Conservation (phyloP, 2,329 filamentous ascomycete species). For the Exophiala lecanii-corni region DNA sequence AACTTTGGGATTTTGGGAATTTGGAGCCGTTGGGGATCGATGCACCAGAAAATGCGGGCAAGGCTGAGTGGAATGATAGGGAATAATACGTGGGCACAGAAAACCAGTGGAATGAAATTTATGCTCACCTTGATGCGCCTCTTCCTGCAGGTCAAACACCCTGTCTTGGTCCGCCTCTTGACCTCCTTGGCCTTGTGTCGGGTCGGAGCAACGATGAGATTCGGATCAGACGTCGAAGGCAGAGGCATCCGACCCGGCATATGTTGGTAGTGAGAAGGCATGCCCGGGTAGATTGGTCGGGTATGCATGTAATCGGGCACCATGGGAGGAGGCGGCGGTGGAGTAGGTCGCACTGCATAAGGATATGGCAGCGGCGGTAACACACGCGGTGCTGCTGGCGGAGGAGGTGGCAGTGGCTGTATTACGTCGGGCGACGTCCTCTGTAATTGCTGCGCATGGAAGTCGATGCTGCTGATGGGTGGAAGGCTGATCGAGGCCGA, state of each 20-base stretch:
- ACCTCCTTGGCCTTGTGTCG: constrained; percentile 64
- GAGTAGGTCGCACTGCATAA: constrained; percentile 19
- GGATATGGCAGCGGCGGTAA: constrained; percentile 27
- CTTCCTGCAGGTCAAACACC: constrained; percentile 62
- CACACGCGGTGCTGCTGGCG: constrained; percentile 22
- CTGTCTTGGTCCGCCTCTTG: constrained; percentile 69
- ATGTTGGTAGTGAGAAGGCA: constrained; percentile 21
- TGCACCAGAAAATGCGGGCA: constrained; percentile 4
- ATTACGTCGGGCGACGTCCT: constrained; percentile 23
- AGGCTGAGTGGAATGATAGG: no score
- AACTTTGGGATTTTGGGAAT: constrained; percentile 6
- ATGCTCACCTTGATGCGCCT: constrained; percentile 67
- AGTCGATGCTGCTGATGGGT: constrained; percentile 28
- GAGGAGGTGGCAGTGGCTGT: constrained; percentile 25
- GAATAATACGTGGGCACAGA: no score
- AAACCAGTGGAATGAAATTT: no score
- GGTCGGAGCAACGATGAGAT: constrained; percentile 22
- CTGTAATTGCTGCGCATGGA: constrained; percentile 21
- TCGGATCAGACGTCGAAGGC: constrained; percentile 24
- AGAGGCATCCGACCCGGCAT: constrained; percentile 23
- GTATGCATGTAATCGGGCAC: constrained; percentile 22
- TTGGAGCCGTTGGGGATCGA: constrained; percentile 1
- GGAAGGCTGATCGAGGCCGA: constrained; percentile 27
- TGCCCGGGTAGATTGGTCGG: constrained; percentile 23
- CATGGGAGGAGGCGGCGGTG: constrained; percentile 21